Conservation (phyloP, 345 rosid species). For the Arabis hirsuta region DNA sequence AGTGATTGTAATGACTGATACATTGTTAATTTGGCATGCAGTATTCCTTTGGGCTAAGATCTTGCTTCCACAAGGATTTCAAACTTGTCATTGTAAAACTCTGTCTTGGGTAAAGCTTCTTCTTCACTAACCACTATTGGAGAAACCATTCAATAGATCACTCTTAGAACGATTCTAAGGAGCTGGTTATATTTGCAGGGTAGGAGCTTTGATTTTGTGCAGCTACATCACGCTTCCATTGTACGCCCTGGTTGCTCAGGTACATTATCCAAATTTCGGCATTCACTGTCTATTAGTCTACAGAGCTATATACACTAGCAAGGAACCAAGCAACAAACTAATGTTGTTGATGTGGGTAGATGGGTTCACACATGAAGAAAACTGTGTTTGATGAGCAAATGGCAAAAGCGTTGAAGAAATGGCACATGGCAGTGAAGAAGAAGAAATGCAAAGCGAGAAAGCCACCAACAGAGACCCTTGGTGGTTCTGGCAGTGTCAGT, state of each 20-base stretch:
- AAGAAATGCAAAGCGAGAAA: slow-evolving; percentile 49
- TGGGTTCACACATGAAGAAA: slow-evolving; percentile 88
- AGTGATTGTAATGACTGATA: not conserved
- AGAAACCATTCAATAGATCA: not conserved
- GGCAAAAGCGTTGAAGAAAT: slow-evolving; percentile 77
- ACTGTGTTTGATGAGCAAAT: slow-evolving; percentile 85
- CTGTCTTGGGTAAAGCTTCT: slow-evolving; percentile 58
- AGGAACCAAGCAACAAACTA: slow-evolving; percentile 2
- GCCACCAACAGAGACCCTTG: slow-evolving; percentile 46
- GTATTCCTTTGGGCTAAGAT: slow-evolving; percentile 65
- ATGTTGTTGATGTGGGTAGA: slow-evolving; percentile 25
- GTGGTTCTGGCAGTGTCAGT: slow-evolving; percentile 47
- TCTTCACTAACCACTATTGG: slow-evolving; percentile 4
- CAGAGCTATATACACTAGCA: not conserved
- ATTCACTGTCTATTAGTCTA: slow-evolving; percentile 31
- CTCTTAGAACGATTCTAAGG: slow-evolving; percentile 2
- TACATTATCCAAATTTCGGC: slow-evolving; percentile 35
- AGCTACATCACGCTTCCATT: slow-evolving; percentile 88
- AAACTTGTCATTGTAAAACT: slow-evolving; percentile 55
- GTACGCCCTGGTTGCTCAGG: slow-evolving; percentile 89
- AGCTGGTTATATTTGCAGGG: slow-evolving; percentile 50
- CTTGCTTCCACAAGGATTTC: slow-evolving; percentile 71
- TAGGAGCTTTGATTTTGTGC: slow-evolving; percentile 61
- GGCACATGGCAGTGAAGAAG: slow-evolving; percentile 74
- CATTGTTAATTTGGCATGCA: slow-evolving; percentile 44